Evolutionary conservation across 2,329 filamentous ascomycete species (phyloP).

Genomic region (Herpomyces periplanetae): DNA sequence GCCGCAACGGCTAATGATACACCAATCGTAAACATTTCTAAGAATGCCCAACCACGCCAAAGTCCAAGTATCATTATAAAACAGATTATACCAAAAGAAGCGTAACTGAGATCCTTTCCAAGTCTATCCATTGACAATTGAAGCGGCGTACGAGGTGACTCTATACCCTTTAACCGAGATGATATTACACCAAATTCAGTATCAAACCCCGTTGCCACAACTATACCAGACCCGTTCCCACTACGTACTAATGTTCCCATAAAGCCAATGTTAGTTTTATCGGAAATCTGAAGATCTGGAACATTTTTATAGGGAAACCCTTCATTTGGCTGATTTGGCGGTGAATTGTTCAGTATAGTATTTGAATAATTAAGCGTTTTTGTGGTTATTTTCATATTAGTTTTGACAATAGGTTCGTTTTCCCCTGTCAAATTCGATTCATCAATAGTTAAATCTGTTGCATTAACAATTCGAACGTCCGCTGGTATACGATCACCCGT

Average conservation of each 20-base stretch:
- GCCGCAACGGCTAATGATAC: slow-evolving; percentile 84
- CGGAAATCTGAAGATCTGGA: slow-evolving; percentile 24
- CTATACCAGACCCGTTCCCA: slow-evolving; percentile 71
- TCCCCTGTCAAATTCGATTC: slow-evolving; percentile 89
- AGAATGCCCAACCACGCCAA: slow-evolving; percentile 45
- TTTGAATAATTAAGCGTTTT: too few relatives aligned
- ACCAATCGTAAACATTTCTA: slow-evolving; percentile 91
- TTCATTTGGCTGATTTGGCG: slow-evolving; percentile 8
- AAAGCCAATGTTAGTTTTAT: slow-evolving; percentile 66
- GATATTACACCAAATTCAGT: slow-evolving; percentile 93
- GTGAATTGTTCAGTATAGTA: slow-evolving; percentile 6
- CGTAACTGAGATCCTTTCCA: slow-evolving; percentile 76
- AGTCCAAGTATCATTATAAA: slow-evolving; percentile 71
- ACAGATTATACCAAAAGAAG: slow-evolving; percentile 73
- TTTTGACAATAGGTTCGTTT: slow-evolving; percentile 61
- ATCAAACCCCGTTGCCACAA: slow-evolving; percentile 72
- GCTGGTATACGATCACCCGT: slow-evolving; percentile 87
- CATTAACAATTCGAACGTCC: slow-evolving; percentile 68
- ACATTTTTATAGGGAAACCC: slow-evolving; percentile 17
- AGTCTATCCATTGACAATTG: slow-evolving; percentile 93
- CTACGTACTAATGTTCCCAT: slow-evolving; percentile 92
- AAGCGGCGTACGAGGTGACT: slow-evolving; percentile 67
- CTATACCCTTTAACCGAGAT: slow-evolving; percentile 65
- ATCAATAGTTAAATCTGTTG: slow-evolving; percentile 64
- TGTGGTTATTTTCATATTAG: slow-evolving; percentile 16